phyloP scores from a whole-genome alignment of 352 stramenopile genomes.

The Hyaloperonospora brassicae region DNA sequence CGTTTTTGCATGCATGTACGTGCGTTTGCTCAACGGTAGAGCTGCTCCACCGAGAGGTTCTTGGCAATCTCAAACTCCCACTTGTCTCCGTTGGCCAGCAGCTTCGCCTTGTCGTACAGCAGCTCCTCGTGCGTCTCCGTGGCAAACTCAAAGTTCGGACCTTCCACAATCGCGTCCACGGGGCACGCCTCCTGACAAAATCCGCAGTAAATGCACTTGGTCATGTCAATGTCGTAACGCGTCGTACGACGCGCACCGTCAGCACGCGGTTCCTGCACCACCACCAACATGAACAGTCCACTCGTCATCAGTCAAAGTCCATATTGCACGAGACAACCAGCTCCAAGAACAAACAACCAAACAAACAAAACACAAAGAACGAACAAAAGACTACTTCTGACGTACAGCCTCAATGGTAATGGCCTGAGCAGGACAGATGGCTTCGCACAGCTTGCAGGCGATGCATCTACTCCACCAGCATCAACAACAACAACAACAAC shows the following conservation, averaged over 20 bases:
- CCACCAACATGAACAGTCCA: too few relatives aligned
- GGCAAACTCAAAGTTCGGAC: conserved; percentile 99
- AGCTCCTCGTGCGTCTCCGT: conserved; percentile 99
- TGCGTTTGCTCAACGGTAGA: conserved; percentile 91
- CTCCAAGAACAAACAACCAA: too few relatives aligned
- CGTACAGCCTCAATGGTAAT: conserved; percentile 98
- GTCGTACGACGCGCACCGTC: conserved; percentile 98
- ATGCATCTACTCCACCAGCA: conserved; percentile 86
- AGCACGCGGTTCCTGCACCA: conserved; percentile 85
- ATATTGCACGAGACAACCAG: too few relatives aligned
- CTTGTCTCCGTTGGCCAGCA: conserved; percentile 99
- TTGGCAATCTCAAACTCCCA: conserved; percentile 99
- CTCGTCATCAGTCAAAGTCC: too few relatives aligned
- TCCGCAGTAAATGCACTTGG: conserved; percentile 99
- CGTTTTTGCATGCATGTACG: too few relatives aligned
- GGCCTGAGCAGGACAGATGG: conserved; percentile 97
- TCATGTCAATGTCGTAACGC: conserved; percentile 99
- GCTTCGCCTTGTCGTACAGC: conserved; percentile 99
- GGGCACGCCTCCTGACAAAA: conserved; percentile 95
- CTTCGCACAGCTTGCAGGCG: conserved; percentile 99
- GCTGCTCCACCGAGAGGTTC: conserved; percentile 97
- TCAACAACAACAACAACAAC: conserved; percentile 1
- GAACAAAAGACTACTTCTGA: conserved; percentile 5
- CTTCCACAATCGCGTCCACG: conserved; percentile 99
- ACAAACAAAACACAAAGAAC: too few relatives aligned